These are phyloP conservation scores for Ganoderma sinense DNA, from an alignment of 1,284 basidiomycete species.

Conservation along the genomic window DNA sequence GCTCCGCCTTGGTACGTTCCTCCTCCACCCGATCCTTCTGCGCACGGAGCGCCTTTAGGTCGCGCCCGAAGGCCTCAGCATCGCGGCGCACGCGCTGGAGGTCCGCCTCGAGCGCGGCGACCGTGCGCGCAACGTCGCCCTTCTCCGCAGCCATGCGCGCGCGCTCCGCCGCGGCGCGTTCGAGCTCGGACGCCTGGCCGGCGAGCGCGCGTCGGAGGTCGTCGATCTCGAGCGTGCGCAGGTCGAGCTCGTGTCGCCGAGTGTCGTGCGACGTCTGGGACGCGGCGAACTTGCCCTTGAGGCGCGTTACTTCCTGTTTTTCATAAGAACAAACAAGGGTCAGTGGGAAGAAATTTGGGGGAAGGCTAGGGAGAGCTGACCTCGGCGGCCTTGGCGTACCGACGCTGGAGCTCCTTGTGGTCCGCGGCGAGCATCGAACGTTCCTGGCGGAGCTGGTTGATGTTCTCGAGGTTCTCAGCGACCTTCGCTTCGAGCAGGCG, in stretches of 20 bases:
- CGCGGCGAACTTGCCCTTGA: conserved; percentile 64
- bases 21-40: conserved; percentile 72
- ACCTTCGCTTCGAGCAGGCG: conserved; percentile 69
- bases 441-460: conserved; percentile 77
- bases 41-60: conserved; percentile 67
- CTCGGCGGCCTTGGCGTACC: conserved; percentile 69
- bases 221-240: conserved; percentile 74
- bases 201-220: conserved; percentile 72
- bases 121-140: conserved; percentile 65
- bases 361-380: conserved; percentile 44
- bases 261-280: conserved; percentile 76
- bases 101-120: conserved; percentile 72
- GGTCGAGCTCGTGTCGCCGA: conserved; percentile 75
- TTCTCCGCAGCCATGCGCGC: conserved; percentile 68
- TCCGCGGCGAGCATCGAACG: conserved; percentile 70
- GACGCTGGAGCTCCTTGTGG: conserved; percentile 74
- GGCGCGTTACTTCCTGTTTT: conserved; percentile 61
- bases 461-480: conserved; percentile 68
- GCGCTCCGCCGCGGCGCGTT: conserved; percentile 66
- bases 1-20: conserved; percentile 50
- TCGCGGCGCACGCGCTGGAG: conserved; percentile 73
- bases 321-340: neutral
- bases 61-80: conserved; percentile 78
- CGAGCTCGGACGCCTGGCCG: conserved; percentile 68
- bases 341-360: neutral